Conservation (phyloP, 2,329 filamentous ascomycete species). For the Aspergillus sp. region DNA sequence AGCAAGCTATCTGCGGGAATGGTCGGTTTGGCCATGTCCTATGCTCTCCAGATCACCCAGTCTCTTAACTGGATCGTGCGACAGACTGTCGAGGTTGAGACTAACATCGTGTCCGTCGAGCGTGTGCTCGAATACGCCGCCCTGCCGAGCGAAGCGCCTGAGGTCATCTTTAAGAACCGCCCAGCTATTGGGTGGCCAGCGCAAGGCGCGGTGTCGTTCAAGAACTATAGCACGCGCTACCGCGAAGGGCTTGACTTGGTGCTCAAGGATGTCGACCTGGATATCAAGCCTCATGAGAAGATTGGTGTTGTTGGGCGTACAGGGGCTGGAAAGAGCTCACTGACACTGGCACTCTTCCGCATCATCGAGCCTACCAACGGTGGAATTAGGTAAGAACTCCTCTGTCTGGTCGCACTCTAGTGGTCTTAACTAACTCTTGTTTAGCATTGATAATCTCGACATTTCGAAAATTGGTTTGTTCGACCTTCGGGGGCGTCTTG, state of each 20-base stretch:
- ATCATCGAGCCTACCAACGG: slow-evolving; percentile 87
- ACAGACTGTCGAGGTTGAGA: slow-evolving; percentile 99
- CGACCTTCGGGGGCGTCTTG: slow-evolving; percentile 82
- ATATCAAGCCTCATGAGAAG: slow-evolving; percentile 96
- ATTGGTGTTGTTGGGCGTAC: slow-evolving; percentile 96
- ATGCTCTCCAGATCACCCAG: slow-evolving; percentile 93
- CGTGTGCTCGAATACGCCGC: slow-evolving; percentile 92
- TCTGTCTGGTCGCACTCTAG: background rate
- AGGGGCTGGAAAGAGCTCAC: slow-evolving; percentile 90
- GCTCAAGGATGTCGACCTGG: slow-evolving; percentile 85
- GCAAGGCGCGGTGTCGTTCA: slow-evolving; percentile 82
- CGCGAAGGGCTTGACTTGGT: slow-evolving; percentile 86
- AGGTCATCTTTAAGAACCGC: slow-evolving; percentile 83
- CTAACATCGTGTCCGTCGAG: slow-evolving; percentile 99
- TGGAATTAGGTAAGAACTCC: slow-evolving; percentile 58
- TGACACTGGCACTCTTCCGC: slow-evolving; percentile 90
- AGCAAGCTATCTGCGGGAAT: slow-evolving; percentile 66
- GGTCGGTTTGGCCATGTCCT: slow-evolving; percentile 94
- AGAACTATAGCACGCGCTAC: slow-evolving; percentile 92
- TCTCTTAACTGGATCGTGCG: slow-evolving; percentile 99
- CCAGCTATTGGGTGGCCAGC: slow-evolving; percentile 90
- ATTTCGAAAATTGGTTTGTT: slow-evolving; percentile 87
- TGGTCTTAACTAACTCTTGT: background rate
- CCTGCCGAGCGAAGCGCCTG: slow-evolving; percentile 88
- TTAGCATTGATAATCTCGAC: slow-evolving; percentile 80